Conservation (phyloP, 108 stramenopile genomes). For the Skeletonema menzelii region DNA sequence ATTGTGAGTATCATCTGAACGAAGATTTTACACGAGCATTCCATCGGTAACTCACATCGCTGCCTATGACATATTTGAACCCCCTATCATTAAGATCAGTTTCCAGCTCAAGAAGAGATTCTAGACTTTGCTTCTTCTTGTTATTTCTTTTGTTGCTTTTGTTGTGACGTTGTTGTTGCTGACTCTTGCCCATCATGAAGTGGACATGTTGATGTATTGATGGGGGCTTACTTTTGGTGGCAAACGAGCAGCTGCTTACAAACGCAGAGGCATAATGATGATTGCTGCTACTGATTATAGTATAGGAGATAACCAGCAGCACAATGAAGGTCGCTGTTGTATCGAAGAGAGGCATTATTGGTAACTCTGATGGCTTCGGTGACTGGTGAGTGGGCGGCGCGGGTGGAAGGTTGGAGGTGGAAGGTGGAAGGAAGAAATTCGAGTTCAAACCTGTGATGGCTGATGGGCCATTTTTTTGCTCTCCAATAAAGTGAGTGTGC, state of each 20-base stretch:
- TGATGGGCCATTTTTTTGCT: too few relatives aligned
- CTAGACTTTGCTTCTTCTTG: constrained; percentile 31
- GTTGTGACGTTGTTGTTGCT: not conserved
- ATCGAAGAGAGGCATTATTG: not conserved
- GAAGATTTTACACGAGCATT: not conserved
- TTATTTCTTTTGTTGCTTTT: constrained; percentile 1
- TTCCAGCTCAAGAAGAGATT: constrained; percentile 32
- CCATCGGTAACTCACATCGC: constrained; percentile 45
- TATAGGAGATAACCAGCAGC: not conserved
- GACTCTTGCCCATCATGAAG: not conserved
- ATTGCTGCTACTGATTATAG: not conserved
- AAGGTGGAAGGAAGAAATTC: too few relatives aligned
- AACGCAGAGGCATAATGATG: not conserved
- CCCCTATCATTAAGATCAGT: constrained; percentile 32
- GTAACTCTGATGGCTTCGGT: too few relatives aligned
- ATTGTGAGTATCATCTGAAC: not conserved
- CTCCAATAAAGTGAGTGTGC: too few relatives aligned
- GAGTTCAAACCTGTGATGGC: too few relatives aligned
- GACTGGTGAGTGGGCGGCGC: too few relatives aligned
- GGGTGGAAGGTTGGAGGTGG: too few relatives aligned
- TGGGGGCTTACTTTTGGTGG: not conserved
- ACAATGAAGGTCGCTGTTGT: not conserved
- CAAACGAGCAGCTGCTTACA: not conserved
- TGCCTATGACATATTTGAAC: constrained; percentile 58
- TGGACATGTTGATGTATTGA: not conserved